Evolutionary conservation across 306 rosid species (phyloP).

Genomic region (Pyrus bretschneideri): DNA sequence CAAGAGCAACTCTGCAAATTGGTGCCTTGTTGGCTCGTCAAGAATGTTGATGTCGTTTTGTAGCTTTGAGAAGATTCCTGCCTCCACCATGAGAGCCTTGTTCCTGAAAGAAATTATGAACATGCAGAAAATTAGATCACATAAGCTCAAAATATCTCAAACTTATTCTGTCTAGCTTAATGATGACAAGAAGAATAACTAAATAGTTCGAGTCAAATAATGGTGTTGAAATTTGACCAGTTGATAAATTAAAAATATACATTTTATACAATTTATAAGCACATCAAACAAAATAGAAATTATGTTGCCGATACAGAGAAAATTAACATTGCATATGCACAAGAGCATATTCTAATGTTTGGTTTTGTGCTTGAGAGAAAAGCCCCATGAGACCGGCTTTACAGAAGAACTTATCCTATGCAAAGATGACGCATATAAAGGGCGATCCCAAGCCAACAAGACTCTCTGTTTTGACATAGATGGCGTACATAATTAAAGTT

Average conservation of each 20-base stretch:
- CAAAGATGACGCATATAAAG: neutral
- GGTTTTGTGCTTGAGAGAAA: too few species aligned
- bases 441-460: too few species aligned
- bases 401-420: too few species aligned
- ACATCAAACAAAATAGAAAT: conserved; percentile 15
- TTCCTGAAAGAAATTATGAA: conserved; percentile 44
- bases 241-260: neutral
- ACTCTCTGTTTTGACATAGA: too few species aligned
- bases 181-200: conserved; percentile 22
- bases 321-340: too few species aligned
- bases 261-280: neutral
- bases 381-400: too few species aligned
- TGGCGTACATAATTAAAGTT: neutral
- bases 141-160: conserved; percentile 18
- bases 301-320: too few species aligned
- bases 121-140: conserved; percentile 12
- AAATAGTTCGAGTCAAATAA: neutral
- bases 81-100: conserved; percentile 79
- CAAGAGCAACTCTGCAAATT: conserved; percentile 49
- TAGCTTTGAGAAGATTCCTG: conserved; percentile 65
- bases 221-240: conserved; percentile 3
- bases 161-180: conserved; percentile 23
- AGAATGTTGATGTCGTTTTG: conserved; percentile 44
- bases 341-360: too few species aligned
- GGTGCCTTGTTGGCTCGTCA: conserved; percentile 54